Evolutionary conservation across 2,329 filamentous ascomycete species (phyloP).

Genomic region (Penicillium decumbens): DNA sequence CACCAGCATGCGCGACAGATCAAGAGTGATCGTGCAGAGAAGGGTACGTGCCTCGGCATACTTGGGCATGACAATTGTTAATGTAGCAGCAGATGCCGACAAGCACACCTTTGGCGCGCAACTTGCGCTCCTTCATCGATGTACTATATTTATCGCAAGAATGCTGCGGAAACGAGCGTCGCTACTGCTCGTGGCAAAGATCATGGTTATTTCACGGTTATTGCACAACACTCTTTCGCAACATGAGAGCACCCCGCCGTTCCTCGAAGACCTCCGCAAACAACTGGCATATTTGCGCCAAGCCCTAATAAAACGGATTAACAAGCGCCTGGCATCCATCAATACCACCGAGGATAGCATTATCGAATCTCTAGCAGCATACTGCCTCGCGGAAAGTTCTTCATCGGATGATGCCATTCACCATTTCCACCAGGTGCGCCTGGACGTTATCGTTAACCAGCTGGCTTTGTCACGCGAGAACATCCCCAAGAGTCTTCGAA

Average conservation of each 20-base stretch:
- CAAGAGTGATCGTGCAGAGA: constrained; percentile 32
- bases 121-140: constrained; percentile 55
- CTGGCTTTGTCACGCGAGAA: constrained; percentile 52
- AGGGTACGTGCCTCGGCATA: constrained; percentile 24
- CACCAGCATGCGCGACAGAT: constrained; percentile 53
- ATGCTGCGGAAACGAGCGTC: constrained; percentile 51
- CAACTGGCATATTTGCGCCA: constrained; percentile 59
- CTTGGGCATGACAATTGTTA: constrained; percentile 9
- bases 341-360: constrained; percentile 49
- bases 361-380: constrained; percentile 72
- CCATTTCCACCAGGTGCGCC: constrained; percentile 71
- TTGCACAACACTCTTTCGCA: constrained; percentile 68
- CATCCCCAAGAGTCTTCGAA: constrained; percentile 61
- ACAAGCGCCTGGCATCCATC: constrained; percentile 49
- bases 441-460: constrained; percentile 61
- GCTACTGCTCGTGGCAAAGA: constrained; percentile 59
- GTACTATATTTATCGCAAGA: constrained; percentile 50
- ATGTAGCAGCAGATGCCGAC: constrained; percentile 34
- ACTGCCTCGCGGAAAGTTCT: constrained; percentile 74
- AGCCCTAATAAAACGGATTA: constrained; percentile 61
- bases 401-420: constrained; percentile 72
- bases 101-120: constrained; percentile 52
- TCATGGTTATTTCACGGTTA: constrained; percentile 69
- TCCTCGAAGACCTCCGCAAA: constrained; percentile 61
- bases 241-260: constrained; percentile 42